These are phyloP conservation scores for Thelonectria discophora DNA, from an alignment of 2,329 filamentous ascomycete species.

Conservation along the genomic window DNA sequence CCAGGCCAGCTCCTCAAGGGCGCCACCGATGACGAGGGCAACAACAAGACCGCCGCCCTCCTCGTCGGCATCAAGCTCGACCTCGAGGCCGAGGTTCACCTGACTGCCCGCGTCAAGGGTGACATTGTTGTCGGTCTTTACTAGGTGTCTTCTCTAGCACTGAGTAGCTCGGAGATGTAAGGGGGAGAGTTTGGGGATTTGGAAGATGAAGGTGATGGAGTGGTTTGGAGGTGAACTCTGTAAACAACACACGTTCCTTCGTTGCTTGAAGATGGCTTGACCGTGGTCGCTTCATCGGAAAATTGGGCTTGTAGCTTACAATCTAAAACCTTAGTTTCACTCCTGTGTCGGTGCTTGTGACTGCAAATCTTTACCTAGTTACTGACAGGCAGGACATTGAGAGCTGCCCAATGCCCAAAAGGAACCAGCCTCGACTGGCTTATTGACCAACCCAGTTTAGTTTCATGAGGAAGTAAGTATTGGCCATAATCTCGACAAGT, in stretches of 20 bases:
- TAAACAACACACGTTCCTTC: background rate
- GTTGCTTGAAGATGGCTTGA: background rate
- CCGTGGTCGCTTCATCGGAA: background rate
- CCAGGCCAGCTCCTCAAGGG: conserved; percentile 65
- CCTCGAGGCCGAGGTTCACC: conserved; percentile 68
- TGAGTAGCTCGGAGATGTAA: background rate
- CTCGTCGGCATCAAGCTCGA: conserved; percentile 71
- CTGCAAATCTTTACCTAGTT: background rate
- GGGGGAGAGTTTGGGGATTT: background rate
- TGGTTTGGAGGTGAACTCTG: background rate
- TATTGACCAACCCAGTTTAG: no score
- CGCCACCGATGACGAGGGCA: conserved; percentile 64
- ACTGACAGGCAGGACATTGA: background rate
- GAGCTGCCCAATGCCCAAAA: no score
- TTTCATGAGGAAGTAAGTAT: no score
- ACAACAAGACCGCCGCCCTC: conserved; percentile 65
- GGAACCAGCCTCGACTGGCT: no score
- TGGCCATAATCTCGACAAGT: no score
- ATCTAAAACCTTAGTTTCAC: background rate
- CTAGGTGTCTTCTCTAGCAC: conserved; percentile 19
- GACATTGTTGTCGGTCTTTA: conserved; percentile 63
- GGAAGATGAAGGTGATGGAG: background rate
- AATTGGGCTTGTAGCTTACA: background rate
- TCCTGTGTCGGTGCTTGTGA: background rate
- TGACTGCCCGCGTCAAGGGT: conserved; percentile 67